Conservation (phyloP, 176 grass and related monocot species). For the Oryza brachyantha region DNA sequence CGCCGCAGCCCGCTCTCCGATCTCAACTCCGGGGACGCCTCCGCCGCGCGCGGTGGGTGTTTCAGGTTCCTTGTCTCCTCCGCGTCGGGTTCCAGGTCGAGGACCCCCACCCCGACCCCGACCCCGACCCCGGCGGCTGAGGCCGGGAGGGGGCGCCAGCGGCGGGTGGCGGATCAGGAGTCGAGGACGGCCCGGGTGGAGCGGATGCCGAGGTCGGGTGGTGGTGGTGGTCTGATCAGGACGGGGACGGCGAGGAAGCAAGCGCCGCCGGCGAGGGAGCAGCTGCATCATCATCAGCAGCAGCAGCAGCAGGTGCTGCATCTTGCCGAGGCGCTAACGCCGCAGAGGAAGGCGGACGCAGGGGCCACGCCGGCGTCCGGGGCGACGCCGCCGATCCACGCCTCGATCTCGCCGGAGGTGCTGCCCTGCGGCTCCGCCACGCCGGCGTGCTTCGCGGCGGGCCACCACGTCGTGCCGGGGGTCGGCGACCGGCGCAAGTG, state of each 20-base stretch:
- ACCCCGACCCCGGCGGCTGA: not conserved
- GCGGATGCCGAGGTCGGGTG: not conserved
- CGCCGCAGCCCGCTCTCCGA: conserved; percentile 64
- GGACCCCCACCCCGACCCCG: conserved; percentile 23
- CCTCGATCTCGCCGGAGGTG: conserved; percentile 89
- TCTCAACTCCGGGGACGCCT: conserved; percentile 43
- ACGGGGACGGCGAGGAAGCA: conserved; percentile 21
- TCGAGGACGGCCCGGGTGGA: not conserved
- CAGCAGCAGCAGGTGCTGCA: not conserved
- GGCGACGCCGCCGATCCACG: conserved; percentile 69
- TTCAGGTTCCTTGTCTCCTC: conserved; percentile 61
- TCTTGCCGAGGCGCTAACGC: conserved; percentile 42
- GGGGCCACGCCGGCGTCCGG: conserved; percentile 28
- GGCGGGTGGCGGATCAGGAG: conserved; percentile 24
- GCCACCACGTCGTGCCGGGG: conserved; percentile 63
- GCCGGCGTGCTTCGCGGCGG: conserved; percentile 72
- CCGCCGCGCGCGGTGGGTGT: conserved; percentile 33
- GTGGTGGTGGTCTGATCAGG: conserved; percentile 16
- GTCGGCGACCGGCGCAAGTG: conserved; percentile 79
- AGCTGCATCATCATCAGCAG: too few relatives aligned
- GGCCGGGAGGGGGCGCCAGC: not conserved
- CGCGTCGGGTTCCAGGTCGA: conserved; percentile 24
- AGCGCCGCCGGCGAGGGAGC: not conserved
- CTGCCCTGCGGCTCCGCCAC: conserved; percentile 46
- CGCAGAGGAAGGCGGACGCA: conserved; percentile 44